Conservation (phyloP, 108 stramenopile genomes). For the Pseudonitzschia pungens region DNA sequence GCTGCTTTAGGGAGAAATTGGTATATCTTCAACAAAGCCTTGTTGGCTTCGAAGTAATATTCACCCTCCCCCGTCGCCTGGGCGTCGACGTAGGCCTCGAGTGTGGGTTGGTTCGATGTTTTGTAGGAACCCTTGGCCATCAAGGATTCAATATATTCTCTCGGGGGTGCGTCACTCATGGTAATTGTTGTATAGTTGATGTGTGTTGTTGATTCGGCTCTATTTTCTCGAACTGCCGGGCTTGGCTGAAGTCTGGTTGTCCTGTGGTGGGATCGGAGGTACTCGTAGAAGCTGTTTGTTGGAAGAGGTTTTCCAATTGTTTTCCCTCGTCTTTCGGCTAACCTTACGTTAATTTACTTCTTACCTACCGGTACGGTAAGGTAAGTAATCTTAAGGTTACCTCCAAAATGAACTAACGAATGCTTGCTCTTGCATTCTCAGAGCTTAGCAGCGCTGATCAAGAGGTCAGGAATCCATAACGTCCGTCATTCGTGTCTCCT, state of each 20-base stretch:
- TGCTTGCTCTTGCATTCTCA: not conserved
- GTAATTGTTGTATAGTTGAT: not conserved
- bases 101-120: slow-evolving; percentile 47
- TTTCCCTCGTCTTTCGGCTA: not conserved
- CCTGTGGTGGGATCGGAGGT: too few species aligned
- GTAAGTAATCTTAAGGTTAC: too few species aligned
- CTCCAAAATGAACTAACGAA: not conserved
- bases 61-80: slow-evolving; percentile 66
- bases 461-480: slow-evolving; percentile 6
- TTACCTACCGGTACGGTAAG: not conserved
- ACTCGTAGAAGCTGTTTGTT: not conserved
- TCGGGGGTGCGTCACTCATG: slow-evolving; percentile 20
- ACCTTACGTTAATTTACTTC: not conserved
- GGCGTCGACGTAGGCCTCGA: slow-evolving; percentile 76
- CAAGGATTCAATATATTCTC: slow-evolving; percentile 34
- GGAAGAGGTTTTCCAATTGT: not conserved
- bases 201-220: not conserved
- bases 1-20: slow-evolving; percentile 62
- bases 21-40: slow-evolving; percentile 74
- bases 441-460: not conserved
- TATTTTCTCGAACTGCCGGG: not conserved
- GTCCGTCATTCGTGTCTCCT: not conserved
- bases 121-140: slow-evolving; percentile 47
- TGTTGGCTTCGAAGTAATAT: slow-evolving; percentile 80
- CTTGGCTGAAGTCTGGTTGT: not conserved